These are phyloP conservation scores for Venturia oleaginea DNA, from an alignment of 2,329 filamentous ascomycete species.

Conservation along the genomic window DNA sequence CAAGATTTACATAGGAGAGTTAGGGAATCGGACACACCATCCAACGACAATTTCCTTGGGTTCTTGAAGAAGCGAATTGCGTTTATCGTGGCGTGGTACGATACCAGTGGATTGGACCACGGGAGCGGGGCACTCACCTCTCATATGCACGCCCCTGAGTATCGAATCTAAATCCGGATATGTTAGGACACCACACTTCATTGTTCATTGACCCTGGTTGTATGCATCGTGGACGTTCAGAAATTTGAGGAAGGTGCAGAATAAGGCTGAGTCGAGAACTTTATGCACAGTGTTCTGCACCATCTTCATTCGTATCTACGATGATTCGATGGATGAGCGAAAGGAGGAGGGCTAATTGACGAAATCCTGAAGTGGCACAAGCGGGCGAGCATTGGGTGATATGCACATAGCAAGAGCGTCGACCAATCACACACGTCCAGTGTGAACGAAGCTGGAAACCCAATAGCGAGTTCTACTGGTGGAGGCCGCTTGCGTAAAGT, in stretches of 20 bases:
- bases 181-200: not conserved
- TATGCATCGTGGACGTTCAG: not conserved
- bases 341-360: not conserved
- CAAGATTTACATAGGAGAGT: too few relatives aligned
- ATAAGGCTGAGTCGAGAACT: not conserved
- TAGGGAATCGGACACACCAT: not conserved
- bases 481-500: not conserved
- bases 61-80: not conserved
- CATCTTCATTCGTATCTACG: not conserved
- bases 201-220: not conserved
- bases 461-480: not conserved
- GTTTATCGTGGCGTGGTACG: not conserved
- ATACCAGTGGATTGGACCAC: not conserved
- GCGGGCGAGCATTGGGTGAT: too few relatives aligned
- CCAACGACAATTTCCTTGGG: not conserved
- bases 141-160: not conserved
- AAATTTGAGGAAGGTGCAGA: not conserved
- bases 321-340: not conserved
- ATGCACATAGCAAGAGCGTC: too few relatives aligned
- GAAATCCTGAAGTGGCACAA: not conserved
- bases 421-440: too few relatives aligned
- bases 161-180: not conserved
- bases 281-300: not conserved
- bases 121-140: not conserved
- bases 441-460: not conserved